Evolutionary conservation across 805 yeast species (phyloP), one percentile per base, ranked within the genome.

Genomic region (Pichia nakasei): DNA sequence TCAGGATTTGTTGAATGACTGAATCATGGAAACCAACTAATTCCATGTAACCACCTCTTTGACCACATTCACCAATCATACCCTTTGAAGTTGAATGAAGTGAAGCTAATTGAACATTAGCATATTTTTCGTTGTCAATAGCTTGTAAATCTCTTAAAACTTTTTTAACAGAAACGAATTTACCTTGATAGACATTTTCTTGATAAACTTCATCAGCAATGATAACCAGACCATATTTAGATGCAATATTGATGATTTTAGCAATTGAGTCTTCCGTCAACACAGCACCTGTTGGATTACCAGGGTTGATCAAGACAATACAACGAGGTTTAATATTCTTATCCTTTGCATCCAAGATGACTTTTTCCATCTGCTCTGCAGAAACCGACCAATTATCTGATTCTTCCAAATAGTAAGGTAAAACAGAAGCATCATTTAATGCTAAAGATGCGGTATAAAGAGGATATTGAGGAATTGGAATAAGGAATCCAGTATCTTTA

Each of bases 21-120:
- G 82, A 88, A 3, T 69, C 70, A 13, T 73, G 68, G 65, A 93
- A 85, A 1, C 96, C 96, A 11, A 82, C 75, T 8, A 89, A 67
- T 65, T 93, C 99, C 93, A 93, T 85, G 70, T 89, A 93, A 6
- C 99, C 99, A 56, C 97, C 99, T 67, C 99, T 80, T 69, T 93
- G 98, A 48, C 99, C 99, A 73, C 99, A 93, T 67, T 93, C 99
- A 50, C 98, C 99, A 50, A 87, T 76, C 54, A 88, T 87, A 63
- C 99, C 99, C 66, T 93, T 93, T 12, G 97, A 91, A 36, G 95
- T 87, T n/a, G 97, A 88, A 64, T 93, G 97, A 53, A 93, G 69
- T 2, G 97, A 89, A 3, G 94, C 97, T 46, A 93, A 72, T 61
- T 87, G 95, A 34, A 93, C 91, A 48, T 78, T 69, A 39, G 74